Base-by-base conservation (phyloP, 192 early-diverging fungal species). In the Entomortierella chlamydospora region DNA sequence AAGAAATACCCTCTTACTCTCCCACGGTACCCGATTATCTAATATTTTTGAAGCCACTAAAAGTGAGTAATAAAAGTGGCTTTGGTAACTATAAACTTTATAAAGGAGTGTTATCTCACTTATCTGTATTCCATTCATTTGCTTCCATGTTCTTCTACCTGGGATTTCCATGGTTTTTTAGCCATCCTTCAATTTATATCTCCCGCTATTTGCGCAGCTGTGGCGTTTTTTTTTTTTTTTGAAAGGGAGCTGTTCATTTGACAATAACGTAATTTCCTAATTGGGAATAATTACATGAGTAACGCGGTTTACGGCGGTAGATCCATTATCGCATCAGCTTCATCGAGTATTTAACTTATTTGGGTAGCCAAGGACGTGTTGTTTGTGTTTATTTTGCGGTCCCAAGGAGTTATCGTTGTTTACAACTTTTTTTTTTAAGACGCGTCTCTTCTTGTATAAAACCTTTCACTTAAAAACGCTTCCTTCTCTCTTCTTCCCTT, bases 391-490 rank as follows among this genome's bases (percentile, higher is more conserved):
- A 15, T 54, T 54, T 54, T 17, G 17, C 23, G 3, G 28, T 30
- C 7, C 4, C 4, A 29, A 13, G 52, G 8, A 28, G 25, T 26
- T 54, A 26, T 54, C 25, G 26, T 29, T 54, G 8, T 54, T 25
- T 18, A 51, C 50, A 41, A 55, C 54, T 55, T 57, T 57, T n/a
- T 34, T 37, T 60, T 34, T 4, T 12, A 15, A 8, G 22, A 39
- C 58, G 29, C 58, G 33, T 10, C 20, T 18, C 39, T 43, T 8
- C 58, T 10, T 28, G 4, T 60, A 60, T 26, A 60, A 60, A 60
- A 60, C 41, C 22, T 20, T 33, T 39, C 5, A 31, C 56, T 22
- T 37, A n/a, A n/a, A n/a, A n/a, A n/a, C n/a, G n/a, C 43, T 43
- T 43, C 41, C 37, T 39, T 33, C 26, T 28, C 25, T 60, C 43